A percentile compares a stretch with the other conserved stretches of the same genome.
phyloP scores from a whole-genome alignment of 257 asterid species.

The Gentiana macrophylla region DNA sequence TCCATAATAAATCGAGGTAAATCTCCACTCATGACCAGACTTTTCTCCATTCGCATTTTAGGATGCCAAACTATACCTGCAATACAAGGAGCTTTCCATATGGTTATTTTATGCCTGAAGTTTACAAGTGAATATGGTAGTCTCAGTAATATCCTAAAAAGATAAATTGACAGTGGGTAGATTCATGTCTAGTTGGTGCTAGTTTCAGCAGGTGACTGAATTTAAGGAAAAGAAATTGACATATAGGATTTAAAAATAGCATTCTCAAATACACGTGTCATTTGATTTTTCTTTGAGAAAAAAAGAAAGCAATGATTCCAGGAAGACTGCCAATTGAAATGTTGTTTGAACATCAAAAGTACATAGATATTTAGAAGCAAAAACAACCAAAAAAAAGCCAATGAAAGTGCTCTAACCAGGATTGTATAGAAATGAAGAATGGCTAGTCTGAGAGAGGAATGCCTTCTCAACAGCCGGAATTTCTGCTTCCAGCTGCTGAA shows the following conservation, averaged over 20 bases:
- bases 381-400: not conserved
- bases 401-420: constrained; percentile 46
- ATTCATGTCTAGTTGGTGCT: too few relatives aligned
- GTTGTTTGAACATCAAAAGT: not conserved
- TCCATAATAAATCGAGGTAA: constrained; percentile 94
- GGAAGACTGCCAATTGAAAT: not conserved
- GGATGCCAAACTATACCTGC: constrained; percentile 95
- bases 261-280: not conserved
- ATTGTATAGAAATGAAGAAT: constrained; percentile 59
- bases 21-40: constrained; percentile 64
- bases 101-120: not conserved
- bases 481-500: constrained; percentile 77
- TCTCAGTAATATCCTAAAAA: not conserved
- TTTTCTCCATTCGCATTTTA: constrained; percentile 47
- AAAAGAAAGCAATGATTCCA: not conserved
- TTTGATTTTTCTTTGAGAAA: too few relatives aligned
- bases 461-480: constrained; percentile 75
- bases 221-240: not conserved
- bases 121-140: too few relatives aligned
- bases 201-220: too few relatives aligned
- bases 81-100: constrained; percentile 2
- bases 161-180: not conserved
- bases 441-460: constrained; percentile 78
- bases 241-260: not conserved
- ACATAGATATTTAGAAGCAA: not conserved